Percentiles rank a stretch among this genome's conserved stretches.
Evolutionary conservation across 2,329 filamentous ascomycete genomes (phyloP).

Genomic region (Talaromyces sp.): DNA sequence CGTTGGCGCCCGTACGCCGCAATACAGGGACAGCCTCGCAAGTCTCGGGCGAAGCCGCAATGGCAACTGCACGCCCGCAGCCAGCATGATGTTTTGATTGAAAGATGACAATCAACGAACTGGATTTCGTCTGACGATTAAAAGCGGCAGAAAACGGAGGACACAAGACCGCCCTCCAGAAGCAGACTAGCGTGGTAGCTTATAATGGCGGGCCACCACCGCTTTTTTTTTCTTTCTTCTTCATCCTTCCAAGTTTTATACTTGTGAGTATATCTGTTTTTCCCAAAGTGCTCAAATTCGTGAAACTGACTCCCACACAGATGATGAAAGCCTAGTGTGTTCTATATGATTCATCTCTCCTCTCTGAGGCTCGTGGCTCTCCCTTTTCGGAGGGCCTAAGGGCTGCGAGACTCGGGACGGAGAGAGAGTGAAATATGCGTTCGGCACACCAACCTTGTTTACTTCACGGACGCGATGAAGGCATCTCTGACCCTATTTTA

Average conservation of each 20-base stretch:
- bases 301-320: slow-evolving; percentile 52
- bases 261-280: slow-evolving; percentile 67
- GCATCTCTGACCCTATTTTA: slow-evolving; percentile 80
- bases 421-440: slow-evolving; percentile 94
- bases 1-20: slow-evolving; percentile 14
- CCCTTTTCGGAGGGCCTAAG: slow-evolving; percentile 76
- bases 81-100: slow-evolving; percentile 24
- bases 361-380: slow-evolving; percentile 74
- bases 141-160: slow-evolving; percentile 14
- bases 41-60: slow-evolving; percentile 38
- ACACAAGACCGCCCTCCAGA: slow-evolving; percentile 26
- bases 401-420: slow-evolving; percentile 69
- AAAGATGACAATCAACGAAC: background rate
- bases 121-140: slow-evolving; percentile 1
- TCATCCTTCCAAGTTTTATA: slow-evolving; percentile 99
- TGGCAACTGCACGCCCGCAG: slow-evolving; percentile 26
- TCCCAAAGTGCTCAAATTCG: slow-evolving; percentile 6
- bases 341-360: slow-evolving; percentile 76
- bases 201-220: slow-evolving; percentile 25
- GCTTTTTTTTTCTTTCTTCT: slow-evolving; percentile 58
- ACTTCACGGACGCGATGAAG: slow-evolving; percentile 89
- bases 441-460: slow-evolving; percentile 99
- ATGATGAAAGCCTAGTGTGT: slow-evolving; percentile 99
- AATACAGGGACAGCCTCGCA: slow-evolving; percentile 42
- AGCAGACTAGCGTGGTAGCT: slow-evolving; percentile 28